phyloP scores from a whole-genome alignment of 495 filamentous ascomycete genomes.

The Xylaria longipes region DNA sequence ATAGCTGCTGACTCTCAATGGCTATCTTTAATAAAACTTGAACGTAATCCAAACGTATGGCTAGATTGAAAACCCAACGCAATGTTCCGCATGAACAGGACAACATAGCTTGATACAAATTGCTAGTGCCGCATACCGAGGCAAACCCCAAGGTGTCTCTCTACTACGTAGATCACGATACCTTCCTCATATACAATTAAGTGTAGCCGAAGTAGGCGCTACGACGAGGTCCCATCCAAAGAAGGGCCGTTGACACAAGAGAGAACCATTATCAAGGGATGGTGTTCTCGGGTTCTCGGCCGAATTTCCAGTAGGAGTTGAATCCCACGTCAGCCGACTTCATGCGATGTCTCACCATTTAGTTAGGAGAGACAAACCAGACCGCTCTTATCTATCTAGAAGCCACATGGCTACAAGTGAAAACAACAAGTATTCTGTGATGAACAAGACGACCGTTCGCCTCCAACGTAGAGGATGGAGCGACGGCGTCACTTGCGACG shows the following conservation, averaged over 20 bases:
- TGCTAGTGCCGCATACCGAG: not conserved
- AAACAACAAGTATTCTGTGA: not conserved
- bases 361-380: not conserved
- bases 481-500: not conserved
- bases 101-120: not conserved
- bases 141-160: not conserved
- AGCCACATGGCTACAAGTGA: not conserved
- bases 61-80: not conserved
- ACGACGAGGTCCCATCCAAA: not conserved
- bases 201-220: not conserved
- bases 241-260: not conserved
- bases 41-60: not conserved
- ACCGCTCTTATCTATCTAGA: not conserved
- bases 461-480: not conserved
- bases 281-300: constrained; percentile 7
- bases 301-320: not conserved
- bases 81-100: not conserved
- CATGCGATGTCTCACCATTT: constrained; percentile 16
- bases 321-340: constrained; percentile 11
- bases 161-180: not conserved
- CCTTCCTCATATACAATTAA: not conserved
- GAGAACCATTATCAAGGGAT: not conserved
- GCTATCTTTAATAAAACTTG: not conserved
- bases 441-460: not conserved
- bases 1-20: not conserved